Evolutionary conservation across 495 filamentous ascomycete species (phyloP), one percentile per base, ranked within the genome.

Genomic region (Choiromyces venosus): DNA sequence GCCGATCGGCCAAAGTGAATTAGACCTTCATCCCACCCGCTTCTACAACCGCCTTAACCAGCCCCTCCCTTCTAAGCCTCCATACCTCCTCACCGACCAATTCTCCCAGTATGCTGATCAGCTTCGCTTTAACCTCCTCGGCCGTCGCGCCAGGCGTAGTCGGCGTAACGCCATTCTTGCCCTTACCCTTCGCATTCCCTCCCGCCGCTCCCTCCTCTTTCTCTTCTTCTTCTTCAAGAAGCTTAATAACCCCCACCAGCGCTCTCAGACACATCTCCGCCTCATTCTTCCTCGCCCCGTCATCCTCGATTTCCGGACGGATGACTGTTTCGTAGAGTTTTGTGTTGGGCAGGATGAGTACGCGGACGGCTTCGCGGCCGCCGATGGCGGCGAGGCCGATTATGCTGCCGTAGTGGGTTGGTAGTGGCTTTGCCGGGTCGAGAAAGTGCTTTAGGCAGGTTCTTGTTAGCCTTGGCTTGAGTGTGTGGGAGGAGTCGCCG

Each of bases 381-480:
- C 92, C 92, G 33, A 94, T 88, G 0, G 88, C 86, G 0, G 87
- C 85, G 16, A 99, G 84, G 5, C 93, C 93, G 52, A 88, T 86
- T 52, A 99, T 87, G 14, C 94, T 92, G 67, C 95, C 95, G 80
- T 93, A 98, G 78, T 95, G 92, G 6, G 93, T 90, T 25, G 89
- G 87, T 6, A 93, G 86, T 0, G 92, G 88, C 79, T 93, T 91
- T 39, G 87, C 86, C 0, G 93, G 92, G 81, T 97, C 93, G 10
- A 99, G 87, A 82, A 97, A 93, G 77, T 89, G 85, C 83, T 96
- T 97, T 4, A 98, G 87, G 81, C 92, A 97, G 0, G 92, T 93
- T 19, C 95, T 88, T 19, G 93, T 92, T n/a, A 99, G 87, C 42
- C 95, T 89, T 0, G 95, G 90, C 69, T 92, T 92, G 25, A 99